phyloP scores from a whole-genome alignment of 257 asterid species.

The Misopates orontium region DNA sequence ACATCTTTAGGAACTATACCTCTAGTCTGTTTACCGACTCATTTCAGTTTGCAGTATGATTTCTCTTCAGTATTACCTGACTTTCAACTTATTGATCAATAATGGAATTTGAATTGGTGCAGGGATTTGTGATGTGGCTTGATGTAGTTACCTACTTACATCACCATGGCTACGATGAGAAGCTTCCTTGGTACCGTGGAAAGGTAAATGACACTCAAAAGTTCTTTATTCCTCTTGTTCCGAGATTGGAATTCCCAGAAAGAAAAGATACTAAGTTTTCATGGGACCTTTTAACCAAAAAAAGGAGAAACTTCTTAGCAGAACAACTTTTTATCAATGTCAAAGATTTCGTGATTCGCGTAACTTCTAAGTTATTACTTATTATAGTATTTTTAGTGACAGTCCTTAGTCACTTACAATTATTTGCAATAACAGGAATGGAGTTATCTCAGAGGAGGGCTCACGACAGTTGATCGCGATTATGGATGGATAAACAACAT shows the following conservation, averaged over 20 bases:
- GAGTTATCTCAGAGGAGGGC: conserved; percentile 91
- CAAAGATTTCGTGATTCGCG: neutral
- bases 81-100: neutral
- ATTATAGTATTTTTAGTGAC: neutral
- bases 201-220: conserved; percentile 10
- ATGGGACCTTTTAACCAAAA: too few species aligned
- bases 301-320: neutral
- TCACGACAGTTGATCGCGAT: conserved; percentile 81
- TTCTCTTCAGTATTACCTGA: neutral
- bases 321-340: neutral
- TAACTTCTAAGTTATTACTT: neutral
- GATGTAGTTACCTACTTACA: conserved; percentile 29
- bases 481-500: conserved; percentile 89
- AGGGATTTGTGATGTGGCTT: conserved; percentile 33
- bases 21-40: neutral
- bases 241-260: too few species aligned
- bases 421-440: conserved; percentile 55
- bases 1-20: neutral
- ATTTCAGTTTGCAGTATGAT: neutral
- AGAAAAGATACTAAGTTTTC: too few species aligned
- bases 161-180: conserved; percentile 30
- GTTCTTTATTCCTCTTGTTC: neutral
- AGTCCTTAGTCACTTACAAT: neutral
- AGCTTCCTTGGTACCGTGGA: conserved; percentile 32
- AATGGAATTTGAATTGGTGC: conserved; percentile 14